Evolutionary conservation across 495 filamentous ascomycete species (phyloP).

Genomic region (Penicillium taxi): DNA sequence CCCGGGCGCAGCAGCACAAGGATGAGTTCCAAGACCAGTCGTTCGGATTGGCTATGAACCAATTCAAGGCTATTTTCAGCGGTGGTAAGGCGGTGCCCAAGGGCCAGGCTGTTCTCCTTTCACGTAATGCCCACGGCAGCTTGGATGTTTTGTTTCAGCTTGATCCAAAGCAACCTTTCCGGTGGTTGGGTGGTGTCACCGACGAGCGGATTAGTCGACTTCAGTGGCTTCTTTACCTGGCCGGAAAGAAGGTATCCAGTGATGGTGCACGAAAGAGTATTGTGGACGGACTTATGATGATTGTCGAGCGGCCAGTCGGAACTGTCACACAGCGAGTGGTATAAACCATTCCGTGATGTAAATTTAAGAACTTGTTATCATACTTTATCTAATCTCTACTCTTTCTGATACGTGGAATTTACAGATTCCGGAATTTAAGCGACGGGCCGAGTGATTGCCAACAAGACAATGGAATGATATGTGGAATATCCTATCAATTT

Average conservation of each 20-base stretch:
- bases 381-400: constrained; percentile 4
- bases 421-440: too few species aligned
- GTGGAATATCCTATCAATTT: too few species aligned
- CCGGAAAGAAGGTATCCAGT: constrained; percentile 78
- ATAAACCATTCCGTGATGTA: constrained; percentile 22
- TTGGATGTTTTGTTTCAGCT: constrained; percentile 62
- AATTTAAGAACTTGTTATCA: neutral
- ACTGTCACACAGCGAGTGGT: constrained; percentile 70
- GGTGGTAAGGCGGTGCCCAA: constrained; percentile 66
- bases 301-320: constrained; percentile 84
- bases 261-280: constrained; percentile 73
- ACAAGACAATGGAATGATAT: too few species aligned
- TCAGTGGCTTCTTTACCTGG: constrained; percentile 86
- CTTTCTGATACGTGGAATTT: too few species aligned
- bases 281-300: constrained; percentile 76
- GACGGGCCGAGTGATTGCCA: too few species aligned
- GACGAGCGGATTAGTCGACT: constrained; percentile 76
- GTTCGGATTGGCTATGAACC: constrained; percentile 62
- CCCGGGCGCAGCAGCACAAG: constrained; percentile 47
- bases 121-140: constrained; percentile 55
- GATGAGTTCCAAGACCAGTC: constrained; percentile 55
- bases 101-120: constrained; percentile 63
- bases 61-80: constrained; percentile 72
- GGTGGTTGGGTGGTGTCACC: constrained; percentile 55
- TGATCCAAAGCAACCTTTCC: constrained; percentile 31